Evolutionary conservation across 441 rosid species (phyloP).

Genomic region (Gossypium trilobum): DNA sequence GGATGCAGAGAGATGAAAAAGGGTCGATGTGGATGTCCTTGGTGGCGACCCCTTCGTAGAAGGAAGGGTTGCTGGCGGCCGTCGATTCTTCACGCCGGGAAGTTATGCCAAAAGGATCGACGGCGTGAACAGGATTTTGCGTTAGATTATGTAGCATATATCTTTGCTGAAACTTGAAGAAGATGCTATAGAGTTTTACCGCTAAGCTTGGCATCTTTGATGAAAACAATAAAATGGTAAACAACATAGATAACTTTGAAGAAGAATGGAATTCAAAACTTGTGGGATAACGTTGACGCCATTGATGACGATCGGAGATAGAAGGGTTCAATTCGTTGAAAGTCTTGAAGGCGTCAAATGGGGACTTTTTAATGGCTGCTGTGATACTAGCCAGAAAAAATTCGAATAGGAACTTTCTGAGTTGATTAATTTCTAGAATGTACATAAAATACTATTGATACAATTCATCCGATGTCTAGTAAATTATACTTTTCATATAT

Average conservation of each 20-base stretch:
- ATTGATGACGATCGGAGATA: not conserved
- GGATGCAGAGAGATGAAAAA: conserved; percentile 50
- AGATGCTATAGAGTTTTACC: conserved; percentile 48
- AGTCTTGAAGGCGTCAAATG: not conserved
- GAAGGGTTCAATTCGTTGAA: conserved; percentile 9
- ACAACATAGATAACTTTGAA: not conserved
- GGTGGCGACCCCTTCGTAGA: conserved; percentile 54
- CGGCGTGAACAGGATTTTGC: conserved; percentile 26
- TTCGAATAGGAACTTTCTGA: not conserved
- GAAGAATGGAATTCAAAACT: not conserved
- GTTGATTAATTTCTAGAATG: not conserved
- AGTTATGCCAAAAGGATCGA: conserved; percentile 39
- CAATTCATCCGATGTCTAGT: too few relatives aligned
- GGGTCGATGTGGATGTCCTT: conserved; percentile 69
- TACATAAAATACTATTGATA: not conserved
- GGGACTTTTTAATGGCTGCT: not conserved
- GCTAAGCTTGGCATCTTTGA: conserved; percentile 45
- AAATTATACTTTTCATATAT: too few relatives aligned
- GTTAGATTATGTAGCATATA: conserved; percentile 38
- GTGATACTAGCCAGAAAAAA: not conserved
- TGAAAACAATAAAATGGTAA: not conserved
- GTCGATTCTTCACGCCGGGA: conserved; percentile 48
- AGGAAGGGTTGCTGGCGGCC: conserved; percentile 44
- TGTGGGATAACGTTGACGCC: conserved; percentile 9
- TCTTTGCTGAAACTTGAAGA: conserved; percentile 53